Percentiles rank a stretch among this genome's conserved stretches.
Conservation (phyloP, 495 filamentous ascomycete genomes). For the Penicillium angulare region DNA sequence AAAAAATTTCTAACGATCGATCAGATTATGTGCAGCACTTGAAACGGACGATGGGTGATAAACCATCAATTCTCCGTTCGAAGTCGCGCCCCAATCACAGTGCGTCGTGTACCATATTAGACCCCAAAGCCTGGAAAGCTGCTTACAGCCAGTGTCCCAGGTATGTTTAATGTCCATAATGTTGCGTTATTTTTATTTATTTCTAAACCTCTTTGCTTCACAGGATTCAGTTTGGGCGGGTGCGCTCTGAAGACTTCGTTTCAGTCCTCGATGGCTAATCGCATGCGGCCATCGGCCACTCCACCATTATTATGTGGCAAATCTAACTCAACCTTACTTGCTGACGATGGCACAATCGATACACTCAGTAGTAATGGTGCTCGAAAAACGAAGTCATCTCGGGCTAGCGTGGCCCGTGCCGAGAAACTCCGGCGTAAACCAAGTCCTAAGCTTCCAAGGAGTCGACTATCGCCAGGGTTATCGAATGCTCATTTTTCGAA, state of each 20-base stretch:
- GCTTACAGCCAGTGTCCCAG: background rate
- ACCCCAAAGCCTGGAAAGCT: constrained; percentile 3
- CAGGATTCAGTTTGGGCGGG: constrained; percentile 13
- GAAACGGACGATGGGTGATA: constrained; percentile 10
- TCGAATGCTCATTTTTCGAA: background rate
- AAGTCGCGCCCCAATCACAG: background rate
- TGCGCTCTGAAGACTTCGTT: constrained; percentile 17
- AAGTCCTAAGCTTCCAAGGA: constrained; percentile 8
- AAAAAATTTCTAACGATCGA: background rate
- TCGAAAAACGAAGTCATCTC: constrained; percentile 11
- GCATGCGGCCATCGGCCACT: constrained; percentile 21
- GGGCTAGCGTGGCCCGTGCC: constrained; percentile 11
- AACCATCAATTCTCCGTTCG: background rate
- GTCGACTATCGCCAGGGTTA: constrained; percentile 1
- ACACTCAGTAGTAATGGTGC: constrained; percentile 20
- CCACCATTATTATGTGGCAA: constrained; percentile 19
- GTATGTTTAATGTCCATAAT: background rate
- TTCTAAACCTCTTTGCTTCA: constrained; percentile 4
- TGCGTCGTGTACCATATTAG: background rate
- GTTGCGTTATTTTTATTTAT: background rate
- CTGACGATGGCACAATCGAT: constrained; percentile 23
- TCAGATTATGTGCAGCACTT: constrained; percentile 5
- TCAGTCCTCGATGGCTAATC: constrained; percentile 25
- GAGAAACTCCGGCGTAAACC: constrained; percentile 10
- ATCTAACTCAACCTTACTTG: constrained; percentile 17